Base-by-base conservation (phyloP, 2,329 filamentous ascomycete genomes). In the Neocatenulostroma microsporum region DNA sequence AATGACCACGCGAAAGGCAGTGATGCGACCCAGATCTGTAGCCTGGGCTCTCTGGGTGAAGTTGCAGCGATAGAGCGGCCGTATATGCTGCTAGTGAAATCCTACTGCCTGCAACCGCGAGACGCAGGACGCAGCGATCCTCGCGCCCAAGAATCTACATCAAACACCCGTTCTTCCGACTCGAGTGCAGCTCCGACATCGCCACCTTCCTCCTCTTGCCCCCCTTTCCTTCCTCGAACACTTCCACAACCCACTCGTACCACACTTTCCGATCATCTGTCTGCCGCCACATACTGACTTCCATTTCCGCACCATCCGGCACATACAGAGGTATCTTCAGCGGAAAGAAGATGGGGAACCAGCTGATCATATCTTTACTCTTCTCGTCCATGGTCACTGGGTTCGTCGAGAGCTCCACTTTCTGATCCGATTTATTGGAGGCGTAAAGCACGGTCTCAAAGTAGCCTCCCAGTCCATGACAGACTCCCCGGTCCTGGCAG, bases 261-360 rank as follows among this genome's bases (percentile, higher is more conserved):
- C 91, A 98, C 6, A 98, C 91, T 60, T 84, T 93, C 24, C 82
- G 78, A 57, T 95, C 86, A 56, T 98, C 89, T 1, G 91, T 96
- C 63, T 93, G 84, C 34, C 91, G 76, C 84, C 87, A 95, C 79
- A 98, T 95, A 57, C 80, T 91, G 24, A 95, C 78, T 49, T 93
- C 83, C 4, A 96, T 69, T 60, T 94, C 85, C 0, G 82, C 80
- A 47, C 85, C 78, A 39, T 85, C 82, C 0, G 91, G 89, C 48
- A 93, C 78, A 56, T 86, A 83, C 11, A 98, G 70, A 0, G 91
- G 89, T 50, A 78, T 79, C 87, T 91, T 94, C 11, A 98, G 66
- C 0, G 93, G 91, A 57, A 98, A 98, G 66, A 89, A 95, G 20
- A 98, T 96, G 1, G 91, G 91, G 60, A 98, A 98, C 91, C 91